phyloP scores from a whole-genome alignment of 2,329 filamentous ascomycete species.

The Hypoxylon sp. region DNA sequence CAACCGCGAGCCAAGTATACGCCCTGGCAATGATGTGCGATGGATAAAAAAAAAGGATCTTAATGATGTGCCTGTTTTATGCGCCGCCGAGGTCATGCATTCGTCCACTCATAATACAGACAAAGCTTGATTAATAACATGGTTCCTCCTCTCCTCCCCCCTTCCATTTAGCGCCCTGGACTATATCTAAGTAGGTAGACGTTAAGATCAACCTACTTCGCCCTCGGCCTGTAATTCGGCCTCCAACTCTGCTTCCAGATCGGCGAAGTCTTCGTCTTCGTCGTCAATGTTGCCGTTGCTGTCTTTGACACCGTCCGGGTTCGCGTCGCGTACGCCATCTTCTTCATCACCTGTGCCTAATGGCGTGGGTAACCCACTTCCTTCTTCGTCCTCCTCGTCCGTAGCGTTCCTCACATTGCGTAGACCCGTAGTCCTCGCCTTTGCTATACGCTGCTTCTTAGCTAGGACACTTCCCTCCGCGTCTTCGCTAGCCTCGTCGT shows the following conservation, averaged over 20 bases:
- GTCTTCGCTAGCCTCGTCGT: conserved; percentile 43
- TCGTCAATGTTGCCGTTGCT: conserved; percentile 47
- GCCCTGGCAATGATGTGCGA: conserved; percentile 1
- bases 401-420: conserved; percentile 58
- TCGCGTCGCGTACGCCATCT: conserved; percentile 54
- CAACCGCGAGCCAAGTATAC: conserved; percentile 19
- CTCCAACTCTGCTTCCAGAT: conserved; percentile 65
- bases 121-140: conserved; percentile 18
- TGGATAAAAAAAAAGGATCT: conserved; percentile 3
- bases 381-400: conserved; percentile 51
- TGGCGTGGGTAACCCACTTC: conserved; percentile 56
- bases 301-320: conserved; percentile 50
- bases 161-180: not conserved
- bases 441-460: conserved; percentile 61
- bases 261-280: conserved; percentile 58
- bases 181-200: conserved; percentile 5
- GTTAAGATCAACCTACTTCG: conserved; percentile 51
- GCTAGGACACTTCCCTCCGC: conserved; percentile 53
- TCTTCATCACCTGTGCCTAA: conserved; percentile 60
- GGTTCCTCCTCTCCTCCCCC: not conserved
- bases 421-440: conserved; percentile 58
- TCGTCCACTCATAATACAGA: conserved; percentile 41
- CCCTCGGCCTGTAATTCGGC: conserved; percentile 59
- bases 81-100: conserved; percentile 39
- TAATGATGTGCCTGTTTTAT: conserved; percentile 32